phyloP scores from a whole-genome alignment of 1,284 basidiomycete genomes.

The Ceratobasidium sp. region DNA sequence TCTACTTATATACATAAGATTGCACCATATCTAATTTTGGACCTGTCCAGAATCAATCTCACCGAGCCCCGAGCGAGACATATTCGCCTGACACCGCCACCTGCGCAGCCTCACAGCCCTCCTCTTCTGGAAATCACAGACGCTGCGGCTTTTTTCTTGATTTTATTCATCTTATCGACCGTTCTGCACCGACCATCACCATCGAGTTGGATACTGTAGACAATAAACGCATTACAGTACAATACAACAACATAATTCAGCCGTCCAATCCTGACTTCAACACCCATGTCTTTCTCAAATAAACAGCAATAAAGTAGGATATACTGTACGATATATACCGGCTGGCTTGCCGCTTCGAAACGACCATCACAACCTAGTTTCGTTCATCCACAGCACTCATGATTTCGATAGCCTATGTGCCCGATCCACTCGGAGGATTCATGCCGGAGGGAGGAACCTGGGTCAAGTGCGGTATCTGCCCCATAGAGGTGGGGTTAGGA shows the following conservation, averaged over 20 bases:
- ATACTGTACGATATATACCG: neutral
- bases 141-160: no score
- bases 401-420: neutral
- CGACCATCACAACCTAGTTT: neutral
- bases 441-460: neutral
- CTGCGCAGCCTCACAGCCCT: conserved; percentile 4
- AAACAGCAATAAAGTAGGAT: conserved; percentile 17
- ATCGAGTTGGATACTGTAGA: neutral
- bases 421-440: neutral
- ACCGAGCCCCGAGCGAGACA: neutral
- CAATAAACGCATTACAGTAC: neutral
- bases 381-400: neutral
- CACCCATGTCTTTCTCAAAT: neutral
- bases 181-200: no score
- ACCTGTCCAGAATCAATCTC: neutral
- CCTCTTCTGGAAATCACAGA: neutral
- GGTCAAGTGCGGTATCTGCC: neutral
- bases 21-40: neutral
- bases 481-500: neutral
- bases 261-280: neutral
- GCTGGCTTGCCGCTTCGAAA: neutral
- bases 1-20: neutral
- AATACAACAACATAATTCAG: neutral
- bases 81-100: neutral
- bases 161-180: no score